A percentile compares a stretch with the other conserved stretches of the same genome.
phyloP scores from a whole-genome alignment of 192 early-diverging fungal genomes.

The Lobosporangium transversale region DNA sequence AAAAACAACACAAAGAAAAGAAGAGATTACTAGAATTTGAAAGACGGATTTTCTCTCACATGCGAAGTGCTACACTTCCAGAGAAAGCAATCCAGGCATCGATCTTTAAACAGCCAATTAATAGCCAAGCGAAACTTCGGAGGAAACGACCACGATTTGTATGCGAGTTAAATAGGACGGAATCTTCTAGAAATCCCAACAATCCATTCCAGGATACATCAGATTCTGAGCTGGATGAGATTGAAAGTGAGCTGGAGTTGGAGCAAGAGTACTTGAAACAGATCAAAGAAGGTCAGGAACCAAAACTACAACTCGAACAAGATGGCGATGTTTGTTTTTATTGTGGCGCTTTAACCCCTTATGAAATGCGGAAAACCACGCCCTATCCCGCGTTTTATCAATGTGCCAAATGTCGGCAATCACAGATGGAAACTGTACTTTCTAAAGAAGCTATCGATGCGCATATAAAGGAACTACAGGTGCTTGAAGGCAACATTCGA shows the following conservation, averaged over 20 bases:
- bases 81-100: neutral
- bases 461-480: slow-evolving; percentile 4
- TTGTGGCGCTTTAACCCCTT: slow-evolving; percentile 16
- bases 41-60: too few relatives aligned
- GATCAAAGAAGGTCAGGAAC: slow-evolving; percentile 1
- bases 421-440: neutral
- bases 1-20: too few relatives aligned
- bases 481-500: slow-evolving; percentile 3
- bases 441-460: neutral
- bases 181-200: slow-evolving; percentile 11
- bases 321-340: slow-evolving; percentile 29
- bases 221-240: slow-evolving; percentile 19
- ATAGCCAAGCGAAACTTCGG: slow-evolving; percentile 10
- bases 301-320: slow-evolving; percentile 4
- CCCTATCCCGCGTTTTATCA: slow-evolving; percentile 15
- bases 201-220: slow-evolving; percentile 12
- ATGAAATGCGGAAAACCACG: neutral
- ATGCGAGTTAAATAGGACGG: neutral
- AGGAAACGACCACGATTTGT: neutral
- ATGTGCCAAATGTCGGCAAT: slow-evolving; percentile 3
- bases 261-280: slow-evolving; percentile 4
- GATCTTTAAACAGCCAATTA: neutral
- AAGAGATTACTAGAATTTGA: too few relatives aligned
- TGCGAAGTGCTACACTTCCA: neutral
- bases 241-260: slow-evolving; percentile 29